Evolutionary conservation across 2,329 filamentous ascomycete genomes (phyloP).

Genomic region (Talaromyces islandicus): DNA sequence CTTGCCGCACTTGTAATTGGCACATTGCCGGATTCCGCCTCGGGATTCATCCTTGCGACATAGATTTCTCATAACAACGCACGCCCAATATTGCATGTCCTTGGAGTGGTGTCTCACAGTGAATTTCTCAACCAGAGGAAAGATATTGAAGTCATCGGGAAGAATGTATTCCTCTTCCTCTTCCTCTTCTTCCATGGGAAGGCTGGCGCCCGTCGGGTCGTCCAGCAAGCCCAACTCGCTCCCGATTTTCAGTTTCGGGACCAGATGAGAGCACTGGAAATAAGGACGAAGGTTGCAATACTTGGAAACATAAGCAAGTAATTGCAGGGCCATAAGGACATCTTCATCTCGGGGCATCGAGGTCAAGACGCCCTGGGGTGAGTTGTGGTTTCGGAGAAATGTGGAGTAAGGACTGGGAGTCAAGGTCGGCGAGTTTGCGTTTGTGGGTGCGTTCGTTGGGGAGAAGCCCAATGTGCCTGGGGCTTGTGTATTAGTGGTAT

Average conservation of each 20-base stretch:
- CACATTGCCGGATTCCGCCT: conserved; percentile 92
- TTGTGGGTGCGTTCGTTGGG: conserved; percentile 54
- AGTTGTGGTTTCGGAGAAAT: conserved; percentile 70
- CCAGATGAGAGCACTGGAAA: conserved; percentile 90
- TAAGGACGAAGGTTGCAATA: conserved; percentile 95
- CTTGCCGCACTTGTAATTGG: conserved; percentile 95
- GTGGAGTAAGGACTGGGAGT: conserved; percentile 67
- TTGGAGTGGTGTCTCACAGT: conserved; percentile 91
- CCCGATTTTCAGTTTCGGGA: conserved; percentile 85
- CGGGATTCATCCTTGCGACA: conserved; percentile 95
- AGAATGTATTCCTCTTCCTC: conserved; percentile 82
- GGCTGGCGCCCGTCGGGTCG: conserved; percentile 49
- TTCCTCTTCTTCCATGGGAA: conserved; percentile 49
- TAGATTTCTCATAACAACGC: conserved; percentile 96
- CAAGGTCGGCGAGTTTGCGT: conserved; percentile 67
- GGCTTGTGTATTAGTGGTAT: conserved; percentile 60
- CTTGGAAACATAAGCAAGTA: conserved; percentile 95
- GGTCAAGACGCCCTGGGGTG: conserved; percentile 69
- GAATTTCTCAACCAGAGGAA: conserved; percentile 96
- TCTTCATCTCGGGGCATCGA: conserved; percentile 96
- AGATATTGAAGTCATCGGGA: conserved; percentile 95
- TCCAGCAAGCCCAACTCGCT: conserved; percentile 77
- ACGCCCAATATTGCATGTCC: conserved; percentile 99
- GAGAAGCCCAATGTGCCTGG: conserved; percentile 68
- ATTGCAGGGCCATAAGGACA: conserved; percentile 93